Evolutionary conservation across 805 yeast species (phyloP).

Genomic region (Wickerhamiella cacticola): DNA sequence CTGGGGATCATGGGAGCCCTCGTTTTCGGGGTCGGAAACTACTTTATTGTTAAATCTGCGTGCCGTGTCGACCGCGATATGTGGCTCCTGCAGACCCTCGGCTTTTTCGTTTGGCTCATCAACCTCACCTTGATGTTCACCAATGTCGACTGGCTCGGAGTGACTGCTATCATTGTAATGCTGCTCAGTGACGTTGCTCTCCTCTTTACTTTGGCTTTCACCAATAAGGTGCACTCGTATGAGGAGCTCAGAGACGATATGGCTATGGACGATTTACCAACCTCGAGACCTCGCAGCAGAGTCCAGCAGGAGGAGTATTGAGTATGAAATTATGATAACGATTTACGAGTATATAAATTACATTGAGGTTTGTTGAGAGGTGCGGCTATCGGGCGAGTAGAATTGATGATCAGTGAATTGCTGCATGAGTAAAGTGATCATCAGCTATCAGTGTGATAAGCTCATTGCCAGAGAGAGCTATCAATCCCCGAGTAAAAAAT

Average conservation of each 20-base stretch:
- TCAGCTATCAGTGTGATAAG: too few relatives aligned
- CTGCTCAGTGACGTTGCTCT: not conserved
- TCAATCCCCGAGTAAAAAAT: too few relatives aligned
- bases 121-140: constrained; percentile 8
- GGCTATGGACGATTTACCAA: constrained; percentile 7
- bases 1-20: constrained; percentile 1
- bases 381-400: not conserved
- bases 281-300: constrained; percentile 8
- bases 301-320: constrained; percentile 10
- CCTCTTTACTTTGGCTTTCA: not conserved
- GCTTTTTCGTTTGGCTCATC: constrained; percentile 3
- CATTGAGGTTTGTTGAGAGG: not conserved
- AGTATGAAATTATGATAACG: not conserved
- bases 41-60: not conserved
- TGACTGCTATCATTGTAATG: constrained; percentile 1
- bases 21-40: not conserved
- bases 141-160: constrained; percentile 9
- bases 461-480: too few relatives aligned
- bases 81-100: constrained; percentile 9
- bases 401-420: not conserved
- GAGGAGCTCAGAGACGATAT: constrained; percentile 10
- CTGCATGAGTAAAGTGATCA: too few relatives aligned
- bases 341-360: not conserved
- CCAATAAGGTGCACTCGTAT: constrained; percentile 4
- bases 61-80: constrained; percentile 3